Evolutionary conservation across 2,329 filamentous ascomycete genomes (phyloP).

Genomic region (Immersiporthe knoxdaviesiana): DNA sequence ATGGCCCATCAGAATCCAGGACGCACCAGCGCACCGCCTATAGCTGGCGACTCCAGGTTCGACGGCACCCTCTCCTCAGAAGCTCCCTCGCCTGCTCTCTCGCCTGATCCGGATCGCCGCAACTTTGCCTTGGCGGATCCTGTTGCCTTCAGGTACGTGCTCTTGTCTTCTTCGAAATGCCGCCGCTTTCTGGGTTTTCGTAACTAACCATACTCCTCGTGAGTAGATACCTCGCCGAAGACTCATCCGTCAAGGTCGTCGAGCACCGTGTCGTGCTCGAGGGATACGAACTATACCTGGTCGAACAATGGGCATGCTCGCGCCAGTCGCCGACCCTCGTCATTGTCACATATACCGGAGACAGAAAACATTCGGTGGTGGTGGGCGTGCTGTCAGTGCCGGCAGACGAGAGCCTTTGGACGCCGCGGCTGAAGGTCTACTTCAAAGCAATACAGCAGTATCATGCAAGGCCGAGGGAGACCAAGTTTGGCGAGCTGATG

Average conservation of each 20-base stretch:
- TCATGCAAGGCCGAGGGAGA: slow-evolving; percentile 83
- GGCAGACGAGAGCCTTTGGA: slow-evolving; percentile 79
- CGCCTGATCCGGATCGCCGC: slow-evolving; percentile 42
- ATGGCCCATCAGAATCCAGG: slow-evolving; percentile 37
- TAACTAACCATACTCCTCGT: slow-evolving; percentile 5
- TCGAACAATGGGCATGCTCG: slow-evolving; percentile 98
- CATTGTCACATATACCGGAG: slow-evolving; percentile 91
- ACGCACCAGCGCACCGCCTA: slow-evolving; percentile 31
- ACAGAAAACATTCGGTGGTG: slow-evolving; percentile 74
- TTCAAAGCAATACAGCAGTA: slow-evolving; percentile 85
- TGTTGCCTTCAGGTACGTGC: slow-evolving; percentile 57
- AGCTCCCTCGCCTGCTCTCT: slow-evolving; percentile 33
- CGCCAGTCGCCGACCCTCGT: slow-evolving; percentile 86
- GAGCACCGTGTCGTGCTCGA: slow-evolving; percentile 70
- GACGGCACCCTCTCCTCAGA: slow-evolving; percentile 33
- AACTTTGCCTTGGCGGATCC: slow-evolving; percentile 62
- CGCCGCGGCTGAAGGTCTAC: slow-evolving; percentile 76
- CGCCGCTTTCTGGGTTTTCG: not conserved
- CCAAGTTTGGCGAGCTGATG: slow-evolving; percentile 82
- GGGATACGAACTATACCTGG: slow-evolving; percentile 91
- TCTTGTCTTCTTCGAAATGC: not conserved
- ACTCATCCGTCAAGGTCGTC: slow-evolving; percentile 74
- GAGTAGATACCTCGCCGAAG: slow-evolving; percentile 79
- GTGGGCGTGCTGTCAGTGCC: slow-evolving; percentile 83
- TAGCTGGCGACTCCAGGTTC: slow-evolving; percentile 29